Percentiles rank a stretch among this genome's conserved stretches.
phyloP scores from a whole-genome alignment of 1,139 yeast species.

The Kazachstania sp. region DNA sequence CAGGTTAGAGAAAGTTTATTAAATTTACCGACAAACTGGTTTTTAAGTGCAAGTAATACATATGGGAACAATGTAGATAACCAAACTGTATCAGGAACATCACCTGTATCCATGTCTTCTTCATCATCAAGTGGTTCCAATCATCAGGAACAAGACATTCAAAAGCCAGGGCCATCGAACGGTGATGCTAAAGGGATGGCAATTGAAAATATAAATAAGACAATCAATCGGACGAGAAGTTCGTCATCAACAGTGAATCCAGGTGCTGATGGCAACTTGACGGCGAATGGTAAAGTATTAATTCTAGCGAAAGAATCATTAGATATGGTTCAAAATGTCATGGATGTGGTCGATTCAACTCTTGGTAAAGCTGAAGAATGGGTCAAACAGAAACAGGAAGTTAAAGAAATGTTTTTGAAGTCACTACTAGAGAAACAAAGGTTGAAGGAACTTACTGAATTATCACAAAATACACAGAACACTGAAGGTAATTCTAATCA shows the following conservation, averaged over 20 bases:
- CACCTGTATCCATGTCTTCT: no score
- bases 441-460: not conserved
- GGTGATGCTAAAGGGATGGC: not conserved
- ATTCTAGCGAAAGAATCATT: constrained; percentile 82
- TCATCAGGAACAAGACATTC: not conserved
- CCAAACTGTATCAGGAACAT: not conserved
- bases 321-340: constrained; percentile 78
- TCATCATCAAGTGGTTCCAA: no score
- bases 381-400: constrained; percentile 46
- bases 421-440: constrained; percentile 16
- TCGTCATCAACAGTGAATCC: not conserved
- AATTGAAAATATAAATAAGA: not conserved
- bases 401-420: constrained; percentile 26
- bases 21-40: constrained; percentile 63
- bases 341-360: constrained; percentile 75
- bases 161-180: not conserved
- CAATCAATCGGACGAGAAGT: not conserved
- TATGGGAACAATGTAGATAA: not conserved
- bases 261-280: constrained; percentile 15
- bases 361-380: constrained; percentile 77
- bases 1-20: constrained; percentile 75
- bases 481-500: no score
- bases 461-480: not conserved
- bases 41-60: constrained; percentile 30
- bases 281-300: constrained; percentile 59